A percentile compares a stretch with the other conserved stretches of the same genome.
These are phyloP conservation scores for Suillus hirtellus DNA, from an alignment of 768 basidiomycete genomes.

Conservation along the genomic window DNA sequence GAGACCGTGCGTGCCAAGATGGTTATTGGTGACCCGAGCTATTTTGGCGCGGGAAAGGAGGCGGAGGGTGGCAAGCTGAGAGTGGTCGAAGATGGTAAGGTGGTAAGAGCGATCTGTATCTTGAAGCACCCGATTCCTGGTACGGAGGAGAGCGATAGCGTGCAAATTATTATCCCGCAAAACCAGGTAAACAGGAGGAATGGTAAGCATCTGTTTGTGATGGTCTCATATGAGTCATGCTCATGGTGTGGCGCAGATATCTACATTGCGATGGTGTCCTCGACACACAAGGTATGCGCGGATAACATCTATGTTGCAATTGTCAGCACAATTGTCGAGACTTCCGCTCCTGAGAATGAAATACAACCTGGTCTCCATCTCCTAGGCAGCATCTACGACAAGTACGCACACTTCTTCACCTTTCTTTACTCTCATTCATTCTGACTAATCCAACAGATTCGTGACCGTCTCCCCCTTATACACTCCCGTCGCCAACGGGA, in stretches of 20 bases:
- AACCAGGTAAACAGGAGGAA: conserved; percentile 94
- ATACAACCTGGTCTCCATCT: conserved; percentile 90
- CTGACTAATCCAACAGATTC: conserved; percentile 56
- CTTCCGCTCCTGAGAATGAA: conserved; percentile 86
- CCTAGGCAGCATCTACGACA: conserved; percentile 90
- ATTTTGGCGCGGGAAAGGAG: conserved; percentile 80
- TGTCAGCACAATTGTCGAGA: conserved; percentile 98
- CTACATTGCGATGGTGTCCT: conserved; percentile 96
- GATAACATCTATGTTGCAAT: conserved; percentile 96
- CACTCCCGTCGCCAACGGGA: conserved; percentile 81
- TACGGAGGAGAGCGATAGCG: conserved; percentile 92
- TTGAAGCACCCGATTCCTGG: conserved; percentile 98
- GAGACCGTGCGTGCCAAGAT: conserved; percentile 97
- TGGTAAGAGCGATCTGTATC: conserved; percentile 95
- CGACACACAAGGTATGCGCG: conserved; percentile 96
- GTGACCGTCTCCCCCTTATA: conserved; percentile 86
- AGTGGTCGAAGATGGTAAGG: conserved; percentile 91
- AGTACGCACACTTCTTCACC: conserved; percentile 51
- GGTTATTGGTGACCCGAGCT: conserved; percentile 97
- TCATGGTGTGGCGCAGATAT: conserved; percentile 65
- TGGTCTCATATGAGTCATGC: conserved; percentile 3
- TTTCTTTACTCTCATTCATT: conserved; percentile 10
- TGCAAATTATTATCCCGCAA: conserved; percentile 98
- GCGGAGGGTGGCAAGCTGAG: conserved; percentile 74
- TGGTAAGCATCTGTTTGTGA: conserved; percentile 51